These are phyloP conservation scores for Aspergillus nidulans DNA, from an alignment of 495 filamentous ascomycete species.

Conservation along the genomic window DNA sequence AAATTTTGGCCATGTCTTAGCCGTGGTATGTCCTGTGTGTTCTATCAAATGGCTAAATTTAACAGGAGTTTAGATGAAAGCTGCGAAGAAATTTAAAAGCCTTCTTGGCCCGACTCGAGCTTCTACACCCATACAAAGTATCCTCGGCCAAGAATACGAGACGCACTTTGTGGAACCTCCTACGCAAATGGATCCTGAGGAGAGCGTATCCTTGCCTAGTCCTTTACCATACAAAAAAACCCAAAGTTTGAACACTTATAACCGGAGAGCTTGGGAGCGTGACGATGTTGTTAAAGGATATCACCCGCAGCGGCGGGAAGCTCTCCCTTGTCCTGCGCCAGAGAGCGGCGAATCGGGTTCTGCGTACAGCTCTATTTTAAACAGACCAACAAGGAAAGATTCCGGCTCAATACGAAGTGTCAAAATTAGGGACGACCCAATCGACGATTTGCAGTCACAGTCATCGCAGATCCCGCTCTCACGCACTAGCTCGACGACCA, in stretches of 20 bases:
- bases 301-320: conserved; percentile 30
- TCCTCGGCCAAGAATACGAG: conserved; percentile 50
- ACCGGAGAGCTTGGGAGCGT: conserved; percentile 44
- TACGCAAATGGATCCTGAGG: conserved; percentile 47
- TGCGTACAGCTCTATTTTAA: conserved; percentile 15
- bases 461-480: conserved; percentile 28
- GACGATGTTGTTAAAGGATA: conserved; percentile 48
- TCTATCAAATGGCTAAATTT: neutral
- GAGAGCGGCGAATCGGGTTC: conserved; percentile 20
- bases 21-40: conserved; percentile 55
- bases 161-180: conserved; percentile 55
- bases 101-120: conserved; percentile 46
- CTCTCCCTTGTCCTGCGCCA: conserved; percentile 14
- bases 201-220: conserved; percentile 28
- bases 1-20: conserved; percentile 77
- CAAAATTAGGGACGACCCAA: conserved; percentile 15
- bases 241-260: conserved; percentile 47
- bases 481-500: conserved; percentile 34
- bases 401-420: conserved; percentile 27
- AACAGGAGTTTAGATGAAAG: conserved; percentile 68
- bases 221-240: conserved; percentile 27
- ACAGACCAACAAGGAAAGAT: conserved; percentile 26
- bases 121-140: conserved; percentile 48
- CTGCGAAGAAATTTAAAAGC: conserved; percentile 80
- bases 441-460: conserved; percentile 25